These are phyloP conservation scores for Pseudogymnoascus sp. DNA, from an alignment of 2,329 filamentous ascomycete genomes.

Conservation along the genomic window DNA sequence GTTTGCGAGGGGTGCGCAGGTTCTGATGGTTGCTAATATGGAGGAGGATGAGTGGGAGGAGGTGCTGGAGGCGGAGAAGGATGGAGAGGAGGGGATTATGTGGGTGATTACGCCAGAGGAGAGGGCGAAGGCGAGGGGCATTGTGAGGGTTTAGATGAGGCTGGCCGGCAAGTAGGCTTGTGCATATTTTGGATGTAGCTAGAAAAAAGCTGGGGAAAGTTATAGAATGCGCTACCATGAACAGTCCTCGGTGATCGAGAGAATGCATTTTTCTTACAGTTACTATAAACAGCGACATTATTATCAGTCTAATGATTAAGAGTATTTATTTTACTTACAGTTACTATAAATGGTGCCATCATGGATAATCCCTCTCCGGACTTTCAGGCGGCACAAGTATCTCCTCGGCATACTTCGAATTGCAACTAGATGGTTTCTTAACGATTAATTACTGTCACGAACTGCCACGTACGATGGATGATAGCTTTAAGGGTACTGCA, in stretches of 20 bases:
- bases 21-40: slow-evolving; percentile 85
- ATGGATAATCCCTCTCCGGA: neutral
- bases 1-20: slow-evolving; percentile 71
- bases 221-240: neutral
- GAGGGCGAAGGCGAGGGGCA: slow-evolving; percentile 61
- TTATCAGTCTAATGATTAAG: neutral
- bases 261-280: neutral
- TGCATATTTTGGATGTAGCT: neutral
- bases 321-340: neutral
- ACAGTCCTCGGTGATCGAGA: neutral
- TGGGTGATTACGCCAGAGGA: slow-evolving; percentile 71
- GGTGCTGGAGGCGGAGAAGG: slow-evolving; percentile 43
- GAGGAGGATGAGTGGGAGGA: slow-evolving; percentile 95
- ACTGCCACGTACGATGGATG: neutral
- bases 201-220: neutral
- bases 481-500: neutral
- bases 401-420: neutral
- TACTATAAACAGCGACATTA: neutral
- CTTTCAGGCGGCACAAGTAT: too few species aligned
- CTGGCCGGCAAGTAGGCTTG: neutral
- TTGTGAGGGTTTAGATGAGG: slow-evolving; percentile 41
- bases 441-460: neutral
- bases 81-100: slow-evolving; percentile 57
- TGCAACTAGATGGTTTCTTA: neutral
- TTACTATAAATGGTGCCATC: neutral